Evolutionary conservation across 208 protist species (phyloP).

Genomic region (Crithidia sp.): DNA sequence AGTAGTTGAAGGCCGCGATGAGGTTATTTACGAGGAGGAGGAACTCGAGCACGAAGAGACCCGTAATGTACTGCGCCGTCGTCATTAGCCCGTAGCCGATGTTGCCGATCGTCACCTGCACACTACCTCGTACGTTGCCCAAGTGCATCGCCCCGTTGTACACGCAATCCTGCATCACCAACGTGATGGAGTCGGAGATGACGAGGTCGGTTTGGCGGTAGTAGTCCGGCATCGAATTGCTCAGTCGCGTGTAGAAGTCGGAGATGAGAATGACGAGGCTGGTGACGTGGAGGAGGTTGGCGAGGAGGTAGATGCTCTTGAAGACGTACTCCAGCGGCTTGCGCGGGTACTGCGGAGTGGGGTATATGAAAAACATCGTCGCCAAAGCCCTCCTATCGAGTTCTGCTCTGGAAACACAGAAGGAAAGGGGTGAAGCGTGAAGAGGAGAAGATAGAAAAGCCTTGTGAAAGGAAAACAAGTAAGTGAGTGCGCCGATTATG

Average conservation of each 20-base stretch:
- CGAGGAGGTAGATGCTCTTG: slow-evolving; percentile 70
- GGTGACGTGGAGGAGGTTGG: slow-evolving; percentile 44
- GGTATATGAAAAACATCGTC: slow-evolving; percentile 80
- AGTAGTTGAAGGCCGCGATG: slow-evolving; percentile 59
- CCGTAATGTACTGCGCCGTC: slow-evolving; percentile 65
- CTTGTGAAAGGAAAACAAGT: too few relatives aligned
- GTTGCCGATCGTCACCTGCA: slow-evolving; percentile 43
- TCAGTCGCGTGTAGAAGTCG: slow-evolving; percentile 69
- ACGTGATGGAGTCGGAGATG: slow-evolving; percentile 35
- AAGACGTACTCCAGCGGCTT: slow-evolving; percentile 61
- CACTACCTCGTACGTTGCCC: slow-evolving; percentile 35
- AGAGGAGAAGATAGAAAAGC: too few relatives aligned
- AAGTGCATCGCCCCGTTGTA: slow-evolving; percentile 56
- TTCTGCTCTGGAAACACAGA: too few relatives aligned
- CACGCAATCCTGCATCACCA: slow-evolving; percentile 66
- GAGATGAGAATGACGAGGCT: slow-evolving; percentile 66
- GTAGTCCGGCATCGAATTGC: slow-evolving; percentile 65
- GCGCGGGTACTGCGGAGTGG: slow-evolving; percentile 77
- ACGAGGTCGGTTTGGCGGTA: slow-evolving; percentile 45
- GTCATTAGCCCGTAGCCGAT: slow-evolving; percentile 64
- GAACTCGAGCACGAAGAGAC: slow-evolving; percentile 76
- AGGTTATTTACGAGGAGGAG: slow-evolving; percentile 61
- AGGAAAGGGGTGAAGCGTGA: too few relatives aligned
- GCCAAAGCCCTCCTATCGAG: not conserved
- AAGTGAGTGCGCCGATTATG: too few relatives aligned